Percentiles rank a stretch among this genome's conserved stretches.
These are phyloP conservation scores for Phyllosticta paracitricarpa DNA, from an alignment of 2,329 filamentous ascomycete species.

Conservation along the genomic window DNA sequence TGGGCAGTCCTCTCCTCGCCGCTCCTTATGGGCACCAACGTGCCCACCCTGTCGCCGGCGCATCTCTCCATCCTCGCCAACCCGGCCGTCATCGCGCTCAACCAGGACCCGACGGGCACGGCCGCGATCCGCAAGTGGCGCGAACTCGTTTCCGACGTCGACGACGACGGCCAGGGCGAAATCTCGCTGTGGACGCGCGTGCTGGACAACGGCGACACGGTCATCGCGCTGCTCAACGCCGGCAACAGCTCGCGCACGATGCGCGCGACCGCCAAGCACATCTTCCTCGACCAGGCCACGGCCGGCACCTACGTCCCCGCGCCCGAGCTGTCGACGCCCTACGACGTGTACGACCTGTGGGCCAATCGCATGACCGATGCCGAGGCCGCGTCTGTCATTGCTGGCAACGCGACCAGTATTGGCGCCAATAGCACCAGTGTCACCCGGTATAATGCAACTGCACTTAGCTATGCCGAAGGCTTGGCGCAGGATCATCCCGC, in stretches of 20 bases:
- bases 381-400: constrained; percentile 36
- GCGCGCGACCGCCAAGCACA: constrained; percentile 42
- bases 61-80: constrained; percentile 39
- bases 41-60: constrained; percentile 29
- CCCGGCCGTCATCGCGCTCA: constrained; percentile 41
- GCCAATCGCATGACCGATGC: constrained; percentile 42
- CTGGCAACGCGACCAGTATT: constrained; percentile 25
- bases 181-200: constrained; percentile 42
- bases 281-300: constrained; percentile 41
- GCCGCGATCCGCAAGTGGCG: constrained; percentile 37
- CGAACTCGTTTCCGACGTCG: constrained; percentile 25
- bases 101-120: constrained; percentile 35
- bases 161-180: constrained; percentile 35
- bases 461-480: constrained; percentile 39
- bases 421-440: constrained; percentile 21
- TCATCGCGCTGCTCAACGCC: constrained; percentile 44
- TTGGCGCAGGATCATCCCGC: constrained; percentile 32
- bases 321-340: constrained; percentile 32
- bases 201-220: constrained; percentile 37
- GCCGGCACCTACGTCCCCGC: constrained; percentile 30
- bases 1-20: constrained; percentile 41
- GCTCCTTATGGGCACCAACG: constrained; percentile 38
- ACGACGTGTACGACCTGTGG: constrained; percentile 49
- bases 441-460: constrained; percentile 40
- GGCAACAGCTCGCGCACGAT: constrained; percentile 34